These are phyloP conservation scores for Lolium rigidum DNA, from an alignment of 176 grass and related monocot species.

Conservation along the genomic window DNA sequence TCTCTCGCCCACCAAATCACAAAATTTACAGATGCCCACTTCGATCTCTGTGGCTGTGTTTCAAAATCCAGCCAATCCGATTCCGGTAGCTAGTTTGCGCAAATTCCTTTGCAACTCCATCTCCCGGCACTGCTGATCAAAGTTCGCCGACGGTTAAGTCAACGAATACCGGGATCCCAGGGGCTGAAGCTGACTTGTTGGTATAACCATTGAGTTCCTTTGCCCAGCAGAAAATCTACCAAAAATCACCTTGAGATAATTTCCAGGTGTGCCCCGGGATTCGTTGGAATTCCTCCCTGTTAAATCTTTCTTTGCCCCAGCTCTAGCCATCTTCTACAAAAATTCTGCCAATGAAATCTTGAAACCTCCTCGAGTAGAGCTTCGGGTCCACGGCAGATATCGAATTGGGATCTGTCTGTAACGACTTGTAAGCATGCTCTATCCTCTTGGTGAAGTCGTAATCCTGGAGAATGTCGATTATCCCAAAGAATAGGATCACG, in stretches of 20 bases:
- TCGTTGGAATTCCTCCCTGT: constrained; percentile 16
- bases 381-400: constrained; percentile 92
- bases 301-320: neutral
- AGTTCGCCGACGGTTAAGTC: neutral
- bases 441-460: constrained; percentile 74
- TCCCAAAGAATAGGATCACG: constrained; percentile 91
- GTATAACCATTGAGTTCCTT: constrained; percentile 17
- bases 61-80: constrained; percentile 62
- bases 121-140: neutral
- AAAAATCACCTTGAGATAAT: constrained; percentile 31
- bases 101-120: neutral
- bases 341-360: constrained; percentile 89
- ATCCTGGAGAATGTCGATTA: constrained; percentile 93
- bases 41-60: constrained; percentile 44
- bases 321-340: constrained; percentile 76
- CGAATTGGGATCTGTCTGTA: constrained; percentile 86
- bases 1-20: constrained; percentile 46
- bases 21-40: constrained; percentile 64
- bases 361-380: constrained; percentile 94
- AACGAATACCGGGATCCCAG: constrained; percentile 20
- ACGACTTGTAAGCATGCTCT: constrained; percentile 88
- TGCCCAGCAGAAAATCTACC: constrained; percentile 30
- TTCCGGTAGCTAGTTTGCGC: neutral
- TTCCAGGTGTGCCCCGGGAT: constrained; percentile 42
- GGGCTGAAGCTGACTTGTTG: neutral